Evolutionary conservation across 2,329 filamentous ascomycete genomes (phyloP).

Genomic region (Cryphonectria nitschkei): DNA sequence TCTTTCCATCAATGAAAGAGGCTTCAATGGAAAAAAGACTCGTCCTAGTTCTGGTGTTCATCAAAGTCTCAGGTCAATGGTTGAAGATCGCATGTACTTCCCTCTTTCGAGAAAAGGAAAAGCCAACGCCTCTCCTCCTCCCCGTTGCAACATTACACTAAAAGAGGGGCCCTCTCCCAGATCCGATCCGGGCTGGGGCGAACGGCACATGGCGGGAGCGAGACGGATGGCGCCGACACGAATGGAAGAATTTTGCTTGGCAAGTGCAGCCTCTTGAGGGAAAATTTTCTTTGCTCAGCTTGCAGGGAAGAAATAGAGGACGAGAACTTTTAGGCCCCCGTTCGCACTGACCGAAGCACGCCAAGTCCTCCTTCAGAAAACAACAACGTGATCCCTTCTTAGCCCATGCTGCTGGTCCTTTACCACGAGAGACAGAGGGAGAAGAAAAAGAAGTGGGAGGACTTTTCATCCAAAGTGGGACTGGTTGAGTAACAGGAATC

Average conservation of each 20-base stretch:
- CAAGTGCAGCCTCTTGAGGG: background rate
- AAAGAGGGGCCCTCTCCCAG: background rate
- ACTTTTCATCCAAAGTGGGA: constrained; percentile 13
- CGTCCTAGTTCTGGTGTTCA: background rate
- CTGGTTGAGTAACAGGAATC: constrained; percentile 25
- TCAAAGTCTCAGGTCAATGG: background rate
- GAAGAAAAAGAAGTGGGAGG: constrained; percentile 2
- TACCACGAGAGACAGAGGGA: background rate
- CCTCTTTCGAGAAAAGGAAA: constrained; percentile 12
- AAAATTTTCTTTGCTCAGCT: constrained; percentile 2
- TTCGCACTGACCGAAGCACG: constrained; percentile 5
- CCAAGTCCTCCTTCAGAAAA: background rate
- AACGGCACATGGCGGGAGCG: constrained; percentile 5
- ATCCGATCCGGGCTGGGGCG: background rate
- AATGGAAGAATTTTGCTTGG: constrained; percentile 17
- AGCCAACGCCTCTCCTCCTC: background rate
- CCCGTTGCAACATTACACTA: background rate
- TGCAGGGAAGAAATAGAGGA: background rate
- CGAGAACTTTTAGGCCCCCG: background rate
- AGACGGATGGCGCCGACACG: constrained; percentile 14
- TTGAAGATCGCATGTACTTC: constrained; percentile 4
- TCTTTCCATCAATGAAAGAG: too few species aligned
- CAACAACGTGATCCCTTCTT: constrained; percentile 16
- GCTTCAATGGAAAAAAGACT: background rate
- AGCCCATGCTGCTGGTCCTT: background rate